Evolutionary conservation across 192 early-diverging fungal species (phyloP), one percentile per base, ranked within the genome.

Genomic region (Coemansia sp.): DNA sequence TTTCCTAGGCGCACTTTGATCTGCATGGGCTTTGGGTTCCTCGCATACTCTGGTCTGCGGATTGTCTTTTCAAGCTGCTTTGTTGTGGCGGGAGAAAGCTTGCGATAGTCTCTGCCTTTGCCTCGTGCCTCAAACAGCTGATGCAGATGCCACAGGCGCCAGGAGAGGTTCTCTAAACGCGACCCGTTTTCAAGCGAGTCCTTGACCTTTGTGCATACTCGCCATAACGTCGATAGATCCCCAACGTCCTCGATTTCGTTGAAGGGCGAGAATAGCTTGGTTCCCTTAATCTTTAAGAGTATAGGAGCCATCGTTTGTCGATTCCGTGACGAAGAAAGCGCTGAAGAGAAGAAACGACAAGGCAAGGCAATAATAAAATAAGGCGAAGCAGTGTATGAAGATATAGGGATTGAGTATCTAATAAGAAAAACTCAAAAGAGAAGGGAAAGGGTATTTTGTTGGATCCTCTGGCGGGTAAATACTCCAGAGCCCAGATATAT

Each of bases 201-300:
- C 70, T 90, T 92, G 27, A 92, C 91, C 73, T 92, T 92, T 37
- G 89, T 89, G 70, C 89, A 89, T n/a, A 91, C 85, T 28, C 88
- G 81, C 91, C 91, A 93, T 6, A 88, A 84, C 59, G 84, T 86
- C 36, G 85, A 86, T 15, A 93, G 73, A 63, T 93, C 91, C 61
- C 89, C 89, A 11, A 85, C 88, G 44, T 82, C 86, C 44, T 89
- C 86, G 19, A 92, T 80, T 50, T 87, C 84, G 27, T 85, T 82
- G 67, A 92, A 89, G 17, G 85, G 84, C 55, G 84, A 85, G 69
- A 91, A 92, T 55, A 85, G 76, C 68, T 87, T 87, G 38, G 84
- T 87, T 60, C 87, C 87, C 81, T 89, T 89, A 63, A 89, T 86
- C 68, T 87, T 87, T 25, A 89, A 82, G 38, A 87, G 63, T 28